Evolutionary conservation across 148 eudicot genomes (phyloP).

Genomic region (Pouteria glomerata): DNA sequence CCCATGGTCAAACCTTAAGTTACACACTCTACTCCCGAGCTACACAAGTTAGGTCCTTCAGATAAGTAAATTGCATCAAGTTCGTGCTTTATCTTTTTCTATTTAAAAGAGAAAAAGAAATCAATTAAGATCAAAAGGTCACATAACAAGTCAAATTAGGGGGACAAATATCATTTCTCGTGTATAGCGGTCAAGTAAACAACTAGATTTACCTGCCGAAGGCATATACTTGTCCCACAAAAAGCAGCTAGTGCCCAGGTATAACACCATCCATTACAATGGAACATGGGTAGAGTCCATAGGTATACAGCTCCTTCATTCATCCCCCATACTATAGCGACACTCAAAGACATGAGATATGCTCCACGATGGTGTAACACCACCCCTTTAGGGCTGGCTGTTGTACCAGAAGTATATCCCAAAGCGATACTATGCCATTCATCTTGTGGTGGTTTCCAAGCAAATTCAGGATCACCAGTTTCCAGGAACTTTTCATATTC

Average conservation of each 20-base stretch:
- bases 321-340: constrained; percentile 70
- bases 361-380: constrained; percentile 93
- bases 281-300: constrained; percentile 98
- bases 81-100: background rate
- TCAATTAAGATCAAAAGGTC: background rate
- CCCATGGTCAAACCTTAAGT: background rate
- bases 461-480: constrained; percentile 72
- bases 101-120: too few species aligned
- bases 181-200: background rate
- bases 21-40: background rate
- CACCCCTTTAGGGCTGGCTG: constrained; percentile 97
- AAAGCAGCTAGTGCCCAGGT: constrained; percentile 93
- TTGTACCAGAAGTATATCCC: constrained; percentile 96
- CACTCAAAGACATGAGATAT: constrained; percentile 72
- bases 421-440: constrained; percentile 93
- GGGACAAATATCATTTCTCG: background rate
- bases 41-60: background rate
- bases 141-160: background rate
- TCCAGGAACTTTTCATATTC: constrained; percentile 81
- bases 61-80: background rate
- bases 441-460: constrained; percentile 86
- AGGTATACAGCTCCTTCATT: constrained; percentile 77
- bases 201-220: constrained; percentile 61
- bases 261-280: constrained; percentile 98
- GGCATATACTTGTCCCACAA: constrained; percentile 89